Evolutionary conservation across 108 stramenopile species (phyloP).

Genomic region (Nannochloropsis granulata): DNA sequence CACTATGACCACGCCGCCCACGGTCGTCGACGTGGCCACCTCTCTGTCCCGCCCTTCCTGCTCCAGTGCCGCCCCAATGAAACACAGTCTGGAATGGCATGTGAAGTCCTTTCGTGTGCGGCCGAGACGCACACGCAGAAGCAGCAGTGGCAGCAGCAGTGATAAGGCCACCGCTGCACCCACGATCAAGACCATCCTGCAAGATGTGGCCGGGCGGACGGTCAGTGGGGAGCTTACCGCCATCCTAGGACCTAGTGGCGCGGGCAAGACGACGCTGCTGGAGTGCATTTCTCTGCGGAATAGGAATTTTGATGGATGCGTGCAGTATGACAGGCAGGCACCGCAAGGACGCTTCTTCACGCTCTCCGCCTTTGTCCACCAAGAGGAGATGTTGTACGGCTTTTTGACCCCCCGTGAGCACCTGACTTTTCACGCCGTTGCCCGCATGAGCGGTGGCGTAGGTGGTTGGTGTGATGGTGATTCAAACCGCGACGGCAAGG

Average conservation of each 20-base stretch:
- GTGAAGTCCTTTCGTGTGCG: not conserved
- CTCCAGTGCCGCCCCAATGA: not conserved
- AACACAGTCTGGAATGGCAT: not conserved
- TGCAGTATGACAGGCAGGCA: not conserved
- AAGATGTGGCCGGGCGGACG: not conserved
- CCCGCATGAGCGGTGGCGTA: slow-evolving; percentile 1
- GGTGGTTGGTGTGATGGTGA: too few species aligned
- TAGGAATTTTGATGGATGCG: not conserved
- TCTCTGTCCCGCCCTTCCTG: not conserved
- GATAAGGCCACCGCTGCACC: not conserved
- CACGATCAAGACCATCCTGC: not conserved
- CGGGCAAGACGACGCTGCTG: not conserved
- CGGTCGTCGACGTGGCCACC: not conserved
- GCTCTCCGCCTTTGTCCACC: slow-evolving; percentile 2
- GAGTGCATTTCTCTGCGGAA: not conserved
- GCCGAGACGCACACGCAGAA: not conserved
- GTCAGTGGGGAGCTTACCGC: not conserved
- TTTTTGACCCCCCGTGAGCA: slow-evolving; percentile 26
- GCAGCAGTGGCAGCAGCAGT: not conserved
- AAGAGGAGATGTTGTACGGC: slow-evolving; percentile 30
- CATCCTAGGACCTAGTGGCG: not conserved
- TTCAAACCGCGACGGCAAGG: not conserved
- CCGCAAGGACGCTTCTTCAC: not conserved
- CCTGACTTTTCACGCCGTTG: slow-evolving; percentile 25
- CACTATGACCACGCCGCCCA: not conserved